Conservation (phyloP, 805 yeast genomes). For the Saturnispora hagleri region DNA sequence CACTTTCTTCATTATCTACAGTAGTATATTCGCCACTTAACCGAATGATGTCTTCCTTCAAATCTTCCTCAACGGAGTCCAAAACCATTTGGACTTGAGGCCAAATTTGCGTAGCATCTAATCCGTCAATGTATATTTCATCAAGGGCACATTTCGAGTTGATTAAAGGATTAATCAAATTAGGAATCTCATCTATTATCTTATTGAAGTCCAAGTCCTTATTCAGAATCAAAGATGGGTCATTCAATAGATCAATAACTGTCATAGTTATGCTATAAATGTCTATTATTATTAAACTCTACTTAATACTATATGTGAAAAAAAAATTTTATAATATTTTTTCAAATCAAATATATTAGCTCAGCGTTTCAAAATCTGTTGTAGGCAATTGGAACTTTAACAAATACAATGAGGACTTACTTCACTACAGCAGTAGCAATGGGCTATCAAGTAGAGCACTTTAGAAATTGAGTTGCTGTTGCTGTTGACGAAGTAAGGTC, state of each 20-base stretch:
- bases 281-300: not conserved
- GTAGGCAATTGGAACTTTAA: not conserved
- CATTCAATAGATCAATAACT: constrained; percentile 5
- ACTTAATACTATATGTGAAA: not conserved
- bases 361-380: not conserved
- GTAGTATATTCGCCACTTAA: constrained; percentile 7
- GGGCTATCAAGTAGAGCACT: not conserved
- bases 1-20: constrained; percentile 20
- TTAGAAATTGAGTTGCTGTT: too few relatives aligned
- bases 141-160: constrained; percentile 50
- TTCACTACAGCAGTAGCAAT: not conserved
- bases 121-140: constrained; percentile 74
- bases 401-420: not conserved
- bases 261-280: not conserved
- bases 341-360: not conserved
- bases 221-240: constrained; percentile 9
- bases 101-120: constrained; percentile 88
- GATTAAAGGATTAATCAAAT: constrained; percentile 18
- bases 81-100: constrained; percentile 82
- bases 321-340: not conserved
- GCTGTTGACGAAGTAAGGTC: too few relatives aligned
- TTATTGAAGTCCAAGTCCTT: constrained; percentile 6
- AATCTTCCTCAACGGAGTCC: constrained; percentile 62
- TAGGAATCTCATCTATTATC: constrained; percentile 10
- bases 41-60: constrained; percentile 46